Evolutionary conservation across 2,329 filamentous ascomycete genomes (phyloP).

Genomic region (Aspergillus sergii): DNA sequence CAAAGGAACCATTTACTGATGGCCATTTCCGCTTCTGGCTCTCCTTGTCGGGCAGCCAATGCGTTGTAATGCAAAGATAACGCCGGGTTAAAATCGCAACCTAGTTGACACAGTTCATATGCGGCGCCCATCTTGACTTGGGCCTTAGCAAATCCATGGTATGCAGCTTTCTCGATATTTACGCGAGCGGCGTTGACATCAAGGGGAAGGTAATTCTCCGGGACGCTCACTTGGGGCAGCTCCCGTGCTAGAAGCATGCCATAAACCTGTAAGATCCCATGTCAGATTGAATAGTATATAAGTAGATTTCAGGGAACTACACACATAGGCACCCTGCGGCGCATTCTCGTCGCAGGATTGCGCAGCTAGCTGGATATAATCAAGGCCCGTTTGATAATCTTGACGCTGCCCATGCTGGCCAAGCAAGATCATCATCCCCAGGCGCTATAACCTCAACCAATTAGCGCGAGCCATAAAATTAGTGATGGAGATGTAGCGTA

Average conservation of each 20-base stretch:
- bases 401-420: conserved; percentile 90
- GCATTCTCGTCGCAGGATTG: conserved; percentile 93
- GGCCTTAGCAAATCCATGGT: conserved; percentile 92
- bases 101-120: conserved; percentile 90
- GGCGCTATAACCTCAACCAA: conserved; percentile 57
- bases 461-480: not conserved
- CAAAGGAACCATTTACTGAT: conserved; percentile 99
- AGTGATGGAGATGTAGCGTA: conserved; percentile 30
- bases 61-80: conserved; percentile 95
- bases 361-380: conserved; percentile 81
- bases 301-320: conserved; percentile 16
- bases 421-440: conserved; percentile 96
- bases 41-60: conserved; percentile 86
- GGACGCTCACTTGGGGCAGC: conserved; percentile 84
- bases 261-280: conserved; percentile 59
- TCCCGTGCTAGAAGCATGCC: conserved; percentile 93
- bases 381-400: conserved; percentile 75
- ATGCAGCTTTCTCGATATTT: conserved; percentile 95
- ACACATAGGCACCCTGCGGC: conserved; percentile 84
- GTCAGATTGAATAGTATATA: conserved; percentile 8
- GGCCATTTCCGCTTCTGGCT: conserved; percentile 90
- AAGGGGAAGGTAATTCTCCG: conserved; percentile 68
- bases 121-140: conserved; percentile 97
- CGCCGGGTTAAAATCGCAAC: conserved; percentile 91
- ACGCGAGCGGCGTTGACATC: conserved; percentile 75